Base-by-base conservation (phyloP, 257 asterid species). In the Ballota nigra region DNA sequence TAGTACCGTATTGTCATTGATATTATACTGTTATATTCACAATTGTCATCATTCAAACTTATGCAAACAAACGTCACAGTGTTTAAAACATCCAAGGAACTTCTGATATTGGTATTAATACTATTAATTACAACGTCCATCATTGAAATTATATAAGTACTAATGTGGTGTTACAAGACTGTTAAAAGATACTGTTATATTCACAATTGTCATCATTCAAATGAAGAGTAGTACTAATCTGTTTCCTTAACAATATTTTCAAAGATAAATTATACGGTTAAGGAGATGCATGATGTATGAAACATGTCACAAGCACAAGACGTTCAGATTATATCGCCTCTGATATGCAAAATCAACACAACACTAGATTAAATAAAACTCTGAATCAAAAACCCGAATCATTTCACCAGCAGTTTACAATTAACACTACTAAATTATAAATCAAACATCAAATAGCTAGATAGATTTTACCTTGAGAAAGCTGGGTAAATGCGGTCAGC, bases 401-500 rank as follows among this genome's bases (percentile, higher is more conserved):
- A 56, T 64, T 26, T 68, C 29, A 41, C 59, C 52, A 52, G n/a
- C n/a, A n/a, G n/a, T n/a, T n/a, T 51, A 71, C 62, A 12, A 38
- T 58, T 24, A 72, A 65, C 61, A 36, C 58, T n/a, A n/a, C 43
- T 18, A 51, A 16, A 60, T 61, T 16, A 28, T 36, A 66, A 16
- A 31, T 3, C 4, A 24, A 63, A 63, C 34, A 59, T 28, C 8
- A 7, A 52, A 69, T 23, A 61, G 68, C 5, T 58, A 16, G 36
- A 26, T n/a, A 6, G 36, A 57, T 10, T 12, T 34, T 49, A 80
- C 89, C 89, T 57, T 65, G 83, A 69, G 45, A 88, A 78, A 60
- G 86, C 76, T 23, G 96, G 96, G 76, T 83, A 90, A 77, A 92
- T 84, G 28, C 98, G 97, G 63, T 88, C 95, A 2, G 89, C 88